Conservation (phyloP, 2,329 filamentous ascomycete genomes). For the Colletotrichum abscissum region DNA sequence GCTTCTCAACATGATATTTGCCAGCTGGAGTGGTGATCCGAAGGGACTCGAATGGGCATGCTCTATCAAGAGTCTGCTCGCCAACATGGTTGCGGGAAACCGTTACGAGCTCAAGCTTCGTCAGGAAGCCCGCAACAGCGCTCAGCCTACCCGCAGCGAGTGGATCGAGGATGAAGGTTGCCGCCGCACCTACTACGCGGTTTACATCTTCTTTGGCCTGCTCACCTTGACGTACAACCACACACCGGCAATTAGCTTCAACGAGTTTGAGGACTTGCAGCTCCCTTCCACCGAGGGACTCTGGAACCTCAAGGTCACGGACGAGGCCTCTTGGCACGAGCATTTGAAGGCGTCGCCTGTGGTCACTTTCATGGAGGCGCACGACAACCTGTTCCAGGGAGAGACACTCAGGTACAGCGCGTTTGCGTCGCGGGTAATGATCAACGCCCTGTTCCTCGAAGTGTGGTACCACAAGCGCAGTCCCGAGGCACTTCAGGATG, state of each 20-base stretch:
- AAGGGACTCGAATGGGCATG: slow-evolving; percentile 99
- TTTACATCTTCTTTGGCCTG: slow-evolving; percentile 98
- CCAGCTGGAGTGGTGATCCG: slow-evolving; percentile 98
- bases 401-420: slow-evolving; percentile 92
- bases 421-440: slow-evolving; percentile 97
- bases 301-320: slow-evolving; percentile 86
- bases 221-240: slow-evolving; percentile 97
- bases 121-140: slow-evolving; percentile 84
- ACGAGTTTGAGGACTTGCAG: slow-evolving; percentile 94
- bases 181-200: slow-evolving; percentile 95
- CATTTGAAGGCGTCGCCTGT: slow-evolving; percentile 76
- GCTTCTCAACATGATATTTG: slow-evolving; percentile 97
- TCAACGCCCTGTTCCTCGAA: slow-evolving; percentile 97
- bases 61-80: slow-evolving; percentile 96
- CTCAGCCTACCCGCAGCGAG: slow-evolving; percentile 81
- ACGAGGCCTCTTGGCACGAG: slow-evolving; percentile 88
- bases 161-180: slow-evolving; percentile 99
- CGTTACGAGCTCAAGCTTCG: slow-evolving; percentile 95
- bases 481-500: slow-evolving; percentile 95
- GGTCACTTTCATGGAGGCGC: slow-evolving; percentile 91
- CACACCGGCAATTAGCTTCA: slow-evolving; percentile 97
- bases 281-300: slow-evolving; percentile 93
- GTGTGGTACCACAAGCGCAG: slow-evolving; percentile 99
- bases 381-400: slow-evolving; percentile 95
- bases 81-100: slow-evolving; percentile 98